Evolutionary conservation across 2,329 filamentous ascomycete genomes (phyloP).

Genomic region (Dothidotthia symphoricarpi): DNA sequence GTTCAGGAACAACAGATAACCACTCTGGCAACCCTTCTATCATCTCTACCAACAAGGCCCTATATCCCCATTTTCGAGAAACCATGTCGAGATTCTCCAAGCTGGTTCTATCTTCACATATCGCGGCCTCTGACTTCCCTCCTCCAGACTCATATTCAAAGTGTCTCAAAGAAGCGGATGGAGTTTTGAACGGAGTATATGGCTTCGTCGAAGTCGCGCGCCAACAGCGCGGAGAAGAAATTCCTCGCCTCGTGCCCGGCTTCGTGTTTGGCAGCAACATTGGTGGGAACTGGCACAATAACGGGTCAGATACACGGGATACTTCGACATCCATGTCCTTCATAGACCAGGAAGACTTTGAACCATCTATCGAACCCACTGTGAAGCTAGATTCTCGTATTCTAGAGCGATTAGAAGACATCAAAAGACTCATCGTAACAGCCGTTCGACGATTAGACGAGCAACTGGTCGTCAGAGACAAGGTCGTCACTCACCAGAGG

Average conservation of each 20-base stretch:
- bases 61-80: slow-evolving; percentile 96
- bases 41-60: slow-evolving; percentile 93
- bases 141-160: slow-evolving; percentile 92
- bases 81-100: slow-evolving; percentile 99
- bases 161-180: slow-evolving; percentile 95
- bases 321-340: slow-evolving; percentile 66
- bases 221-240: slow-evolving; percentile 88
- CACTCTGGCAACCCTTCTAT: slow-evolving; percentile 99
- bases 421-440: slow-evolving; percentile 80
- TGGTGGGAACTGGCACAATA: slow-evolving; percentile 83
- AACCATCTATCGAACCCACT: slow-evolving; percentile 68
- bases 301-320: slow-evolving; percentile 63
- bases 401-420: slow-evolving; percentile 79
- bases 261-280: slow-evolving; percentile 83
- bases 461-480: slow-evolving; percentile 72
- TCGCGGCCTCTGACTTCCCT: slow-evolving; percentile 93
- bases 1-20: slow-evolving; percentile 96
- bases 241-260: slow-evolving; percentile 87
- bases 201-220: slow-evolving; percentile 95
- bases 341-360: slow-evolving; percentile 82
- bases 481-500: slow-evolving; percentile 73
- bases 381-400: slow-evolving; percentile 72
- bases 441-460: slow-evolving; percentile 86
- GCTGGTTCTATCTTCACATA: slow-evolving; percentile 94
- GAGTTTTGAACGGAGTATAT: slow-evolving; percentile 88